Conservation (phyloP, 192 early-diverging fungal species). For the Coemansia sp. region DNA sequence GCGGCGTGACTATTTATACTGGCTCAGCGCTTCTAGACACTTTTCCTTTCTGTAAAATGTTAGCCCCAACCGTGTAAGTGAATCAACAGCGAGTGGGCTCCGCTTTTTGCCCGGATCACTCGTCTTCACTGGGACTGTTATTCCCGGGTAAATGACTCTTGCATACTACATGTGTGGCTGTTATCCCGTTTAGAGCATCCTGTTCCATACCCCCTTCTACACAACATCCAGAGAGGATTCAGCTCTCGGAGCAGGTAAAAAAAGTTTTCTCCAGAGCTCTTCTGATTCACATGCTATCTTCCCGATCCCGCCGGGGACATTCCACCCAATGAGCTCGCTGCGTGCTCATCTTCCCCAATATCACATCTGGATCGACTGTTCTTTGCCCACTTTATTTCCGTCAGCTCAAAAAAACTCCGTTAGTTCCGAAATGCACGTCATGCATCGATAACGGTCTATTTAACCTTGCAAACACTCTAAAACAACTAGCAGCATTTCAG, state of each 20-base stretch:
- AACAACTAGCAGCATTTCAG: constrained; percentile 35
- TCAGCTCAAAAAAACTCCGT: background rate
- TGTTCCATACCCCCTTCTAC: background rate
- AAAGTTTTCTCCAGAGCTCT: background rate
- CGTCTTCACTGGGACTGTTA: no score
- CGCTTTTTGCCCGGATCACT: background rate
- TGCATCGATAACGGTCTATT: background rate
- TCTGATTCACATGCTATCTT: background rate
- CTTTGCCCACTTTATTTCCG: background rate
- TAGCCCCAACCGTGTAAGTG: background rate
- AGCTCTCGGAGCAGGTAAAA: no score
- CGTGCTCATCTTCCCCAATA: constrained; percentile 9
- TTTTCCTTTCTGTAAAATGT: background rate
- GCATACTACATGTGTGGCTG: no score
- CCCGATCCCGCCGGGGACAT: background rate
- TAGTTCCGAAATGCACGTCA: constrained; percentile 1
- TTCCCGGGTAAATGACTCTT: no score
- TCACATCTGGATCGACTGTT: background rate
- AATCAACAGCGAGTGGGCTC: background rate
- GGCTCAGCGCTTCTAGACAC: constrained; percentile 9
- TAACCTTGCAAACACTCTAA: background rate
- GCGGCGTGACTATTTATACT: constrained; percentile 3
- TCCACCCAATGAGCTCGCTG: background rate
- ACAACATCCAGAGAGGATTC: background rate
- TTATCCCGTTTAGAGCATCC: no score